Percentiles rank a stretch among this genome's conserved stretches.
These are phyloP conservation scores for Acer campestre DNA, from an alignment of 345 rosid species.

Conservation along the genomic window DNA sequence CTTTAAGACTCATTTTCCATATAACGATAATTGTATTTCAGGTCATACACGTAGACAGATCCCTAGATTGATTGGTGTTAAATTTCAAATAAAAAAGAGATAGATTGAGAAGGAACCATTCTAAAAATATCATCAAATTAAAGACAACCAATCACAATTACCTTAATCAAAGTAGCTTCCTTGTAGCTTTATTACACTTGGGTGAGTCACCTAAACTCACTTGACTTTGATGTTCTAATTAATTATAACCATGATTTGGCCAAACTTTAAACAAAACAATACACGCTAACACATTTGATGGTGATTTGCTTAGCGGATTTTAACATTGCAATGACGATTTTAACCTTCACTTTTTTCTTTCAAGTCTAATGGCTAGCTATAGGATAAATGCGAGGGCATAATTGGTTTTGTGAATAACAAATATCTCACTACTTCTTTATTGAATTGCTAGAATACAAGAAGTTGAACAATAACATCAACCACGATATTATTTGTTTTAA, in stretches of 20 bases:
- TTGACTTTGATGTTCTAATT: slow-evolving; percentile 10
- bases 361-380: neutral
- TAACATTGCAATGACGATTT: neutral
- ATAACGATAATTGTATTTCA: fast-evolving
- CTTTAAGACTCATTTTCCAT: no score
- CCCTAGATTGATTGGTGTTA: no score
- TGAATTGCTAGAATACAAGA: neutral
- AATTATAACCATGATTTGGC: neutral
- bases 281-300: slow-evolving; percentile 12
- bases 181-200: neutral
- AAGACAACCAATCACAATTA: neutral
- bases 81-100: no score
- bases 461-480: slow-evolving; percentile 22
- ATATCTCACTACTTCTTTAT: neutral
- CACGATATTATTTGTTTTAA: neutral
- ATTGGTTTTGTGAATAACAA: neutral
- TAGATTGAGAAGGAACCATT: no score
- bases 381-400: neutral
- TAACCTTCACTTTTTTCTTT: neutral
- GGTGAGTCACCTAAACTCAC: slow-evolving; percentile 2
- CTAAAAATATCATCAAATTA: neutral
- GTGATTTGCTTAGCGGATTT: neutral
- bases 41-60: no score
- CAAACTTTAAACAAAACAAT: neutral
- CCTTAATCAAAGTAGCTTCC: neutral